Evolutionary conservation across 2,329 filamentous ascomycete genomes (phyloP).

Genomic region (Ophiostoma sp.): DNA sequence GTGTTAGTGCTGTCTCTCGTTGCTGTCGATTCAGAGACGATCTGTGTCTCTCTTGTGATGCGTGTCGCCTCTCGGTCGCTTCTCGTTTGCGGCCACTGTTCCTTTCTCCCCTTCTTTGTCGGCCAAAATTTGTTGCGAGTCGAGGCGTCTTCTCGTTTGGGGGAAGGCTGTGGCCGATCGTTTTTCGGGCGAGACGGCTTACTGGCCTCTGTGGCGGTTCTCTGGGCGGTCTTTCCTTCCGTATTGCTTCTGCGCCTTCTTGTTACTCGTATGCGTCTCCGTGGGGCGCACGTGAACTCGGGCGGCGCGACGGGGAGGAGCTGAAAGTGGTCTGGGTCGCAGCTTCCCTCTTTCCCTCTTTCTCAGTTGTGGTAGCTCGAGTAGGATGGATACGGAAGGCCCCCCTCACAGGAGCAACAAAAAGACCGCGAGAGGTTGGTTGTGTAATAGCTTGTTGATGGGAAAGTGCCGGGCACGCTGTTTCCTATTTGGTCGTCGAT

Average conservation of each 20-base stretch:
- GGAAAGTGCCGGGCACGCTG: constrained; percentile 9
- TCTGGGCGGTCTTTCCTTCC: too few species aligned
- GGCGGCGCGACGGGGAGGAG: not conserved
- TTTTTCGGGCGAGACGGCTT: not conserved
- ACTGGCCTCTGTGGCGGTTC: not conserved
- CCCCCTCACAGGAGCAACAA: not conserved
- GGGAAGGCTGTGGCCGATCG: constrained; percentile 18
- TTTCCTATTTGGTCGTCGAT: constrained; percentile 7
- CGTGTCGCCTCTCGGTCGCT: not conserved
- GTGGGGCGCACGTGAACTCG: constrained; percentile 18
- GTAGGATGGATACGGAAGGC: not conserved
- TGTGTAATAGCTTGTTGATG: not conserved
- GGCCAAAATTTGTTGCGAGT: not conserved
- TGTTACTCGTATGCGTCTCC: constrained; percentile 3
- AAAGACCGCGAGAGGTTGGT: not conserved
- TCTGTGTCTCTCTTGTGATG: constrained; percentile 8
- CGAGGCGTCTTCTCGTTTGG: constrained; percentile 12
- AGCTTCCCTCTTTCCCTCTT: not conserved
- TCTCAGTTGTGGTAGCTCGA: too few species aligned
- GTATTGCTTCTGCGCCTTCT: not conserved
- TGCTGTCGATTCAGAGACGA: constrained; percentile 1
- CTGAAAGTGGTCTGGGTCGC: not conserved
- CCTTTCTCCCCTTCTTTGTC: not conserved
- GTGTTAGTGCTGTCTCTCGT: not conserved
- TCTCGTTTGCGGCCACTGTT: constrained; percentile 1